These are phyloP conservation scores for Nothopassalora personata DNA, from an alignment of 2,329 filamentous ascomycete genomes.

Conservation along the genomic window DNA sequence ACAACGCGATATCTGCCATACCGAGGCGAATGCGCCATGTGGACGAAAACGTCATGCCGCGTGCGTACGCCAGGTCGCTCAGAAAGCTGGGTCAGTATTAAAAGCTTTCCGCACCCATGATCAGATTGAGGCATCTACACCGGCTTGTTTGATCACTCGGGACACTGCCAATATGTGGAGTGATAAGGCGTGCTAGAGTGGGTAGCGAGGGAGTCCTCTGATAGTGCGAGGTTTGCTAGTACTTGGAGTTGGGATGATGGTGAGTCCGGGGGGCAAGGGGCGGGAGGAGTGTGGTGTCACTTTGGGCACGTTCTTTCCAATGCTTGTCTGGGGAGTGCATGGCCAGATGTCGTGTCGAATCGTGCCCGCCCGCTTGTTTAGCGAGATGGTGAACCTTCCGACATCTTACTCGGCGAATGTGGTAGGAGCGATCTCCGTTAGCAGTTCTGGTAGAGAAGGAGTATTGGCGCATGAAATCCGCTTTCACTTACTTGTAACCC, in stretches of 20 bases:
- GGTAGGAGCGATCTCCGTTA: neutral
- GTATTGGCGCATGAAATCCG: neutral
- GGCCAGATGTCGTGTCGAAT: neutral
- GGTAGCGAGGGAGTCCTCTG: slow-evolving; percentile 17
- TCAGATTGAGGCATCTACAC: no score
- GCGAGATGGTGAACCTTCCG: neutral
- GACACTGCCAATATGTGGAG: neutral
- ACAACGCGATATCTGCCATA: no score
- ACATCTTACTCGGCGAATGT: no score
- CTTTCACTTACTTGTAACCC: neutral
- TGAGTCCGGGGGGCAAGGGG: slow-evolving; percentile 16
- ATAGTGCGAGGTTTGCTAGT: slow-evolving; percentile 13
- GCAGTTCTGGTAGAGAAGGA: neutral
- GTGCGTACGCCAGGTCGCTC: no score
- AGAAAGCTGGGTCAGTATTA: no score
- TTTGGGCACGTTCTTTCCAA: neutral
- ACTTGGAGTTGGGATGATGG: slow-evolving; percentile 24
- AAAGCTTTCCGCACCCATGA: no score
- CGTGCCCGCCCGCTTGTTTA: neutral
- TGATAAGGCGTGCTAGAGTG: slow-evolving; percentile 12
- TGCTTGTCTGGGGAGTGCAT: neutral
- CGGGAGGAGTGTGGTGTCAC: slow-evolving; percentile 18
- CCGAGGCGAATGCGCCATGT: no score
- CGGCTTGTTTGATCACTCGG: no score
- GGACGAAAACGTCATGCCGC: no score